Conservation (phyloP, 495 filamentous ascomycete genomes). For the Hyaloscypha hepaticicola region DNA sequence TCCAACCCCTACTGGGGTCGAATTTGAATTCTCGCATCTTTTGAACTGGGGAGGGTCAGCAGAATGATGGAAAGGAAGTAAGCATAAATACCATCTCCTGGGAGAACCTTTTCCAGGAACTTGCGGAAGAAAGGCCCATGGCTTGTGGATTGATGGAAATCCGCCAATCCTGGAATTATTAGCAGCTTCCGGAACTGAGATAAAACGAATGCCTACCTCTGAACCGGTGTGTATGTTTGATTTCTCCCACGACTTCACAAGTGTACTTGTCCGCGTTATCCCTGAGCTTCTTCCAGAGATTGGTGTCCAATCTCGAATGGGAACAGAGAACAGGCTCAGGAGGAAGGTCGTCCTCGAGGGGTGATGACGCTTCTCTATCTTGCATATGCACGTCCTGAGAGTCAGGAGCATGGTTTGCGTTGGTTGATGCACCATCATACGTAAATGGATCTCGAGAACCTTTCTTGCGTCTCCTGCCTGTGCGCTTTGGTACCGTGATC, state of each 20-base stretch:
- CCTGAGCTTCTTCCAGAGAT: constrained; percentile 62
- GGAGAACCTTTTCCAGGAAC: constrained; percentile 62
- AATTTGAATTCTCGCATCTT: constrained; percentile 76
- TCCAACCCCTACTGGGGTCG: constrained; percentile 58
- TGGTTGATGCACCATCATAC: background rate
- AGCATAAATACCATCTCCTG: constrained; percentile 57
- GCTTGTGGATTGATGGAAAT: constrained; percentile 73
- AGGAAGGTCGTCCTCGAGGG: background rate
- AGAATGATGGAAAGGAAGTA: background rate
- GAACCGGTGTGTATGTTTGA: constrained; percentile 83
- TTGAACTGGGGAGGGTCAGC: constrained; percentile 20
- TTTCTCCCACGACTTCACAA: constrained; percentile 67
- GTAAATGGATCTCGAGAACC: constrained; percentile 66
- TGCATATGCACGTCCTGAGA: background rate
- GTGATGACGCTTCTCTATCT: background rate
- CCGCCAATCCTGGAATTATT: constrained; percentile 43
- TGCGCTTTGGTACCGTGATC: constrained; percentile 82
- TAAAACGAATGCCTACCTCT: constrained; percentile 50
- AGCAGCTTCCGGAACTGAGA: background rate
- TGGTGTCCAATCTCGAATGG: constrained; percentile 41
- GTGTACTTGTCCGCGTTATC: constrained; percentile 70
- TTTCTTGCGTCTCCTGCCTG: constrained; percentile 78
- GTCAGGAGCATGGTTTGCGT: too few species aligned
- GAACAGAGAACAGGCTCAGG: background rate
- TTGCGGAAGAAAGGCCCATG: constrained; percentile 61